A percentile compares a stretch with the other conserved stretches of the same genome.
Evolutionary conservation across 78 protist genomes (phyloP).

Genomic region (Mastigamoeba balamuthi): DNA sequence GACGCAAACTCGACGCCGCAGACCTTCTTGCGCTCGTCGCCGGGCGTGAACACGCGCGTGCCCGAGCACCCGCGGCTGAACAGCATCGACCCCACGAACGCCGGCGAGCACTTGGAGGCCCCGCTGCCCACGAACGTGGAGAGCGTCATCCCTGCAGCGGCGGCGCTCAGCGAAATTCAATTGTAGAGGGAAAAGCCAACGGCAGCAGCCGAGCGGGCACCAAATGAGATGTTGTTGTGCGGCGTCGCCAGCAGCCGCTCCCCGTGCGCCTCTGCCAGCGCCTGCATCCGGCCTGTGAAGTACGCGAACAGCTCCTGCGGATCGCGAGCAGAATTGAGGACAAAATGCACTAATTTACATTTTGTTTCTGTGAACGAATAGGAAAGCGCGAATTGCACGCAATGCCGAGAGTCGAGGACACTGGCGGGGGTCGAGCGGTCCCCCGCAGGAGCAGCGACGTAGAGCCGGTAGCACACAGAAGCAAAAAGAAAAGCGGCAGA

Average conservation of each 20-base stretch:
- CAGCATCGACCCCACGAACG: slow-evolving; percentile 71
- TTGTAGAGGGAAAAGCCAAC: not conserved
- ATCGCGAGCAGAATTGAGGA: too few species aligned
- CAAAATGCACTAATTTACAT: too few species aligned
- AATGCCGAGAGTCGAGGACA: too few species aligned
- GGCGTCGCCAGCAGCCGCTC: slow-evolving; percentile 58
- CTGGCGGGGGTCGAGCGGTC: too few species aligned
- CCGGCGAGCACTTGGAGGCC: not conserved
- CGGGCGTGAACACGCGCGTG: slow-evolving; percentile 26
- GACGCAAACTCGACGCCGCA: slow-evolving; percentile 31
- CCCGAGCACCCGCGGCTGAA: slow-evolving; percentile 80
- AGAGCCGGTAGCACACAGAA: too few species aligned
- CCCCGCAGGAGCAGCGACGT: too few species aligned
- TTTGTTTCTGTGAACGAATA: too few species aligned
- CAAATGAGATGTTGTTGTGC: slow-evolving; percentile 63
- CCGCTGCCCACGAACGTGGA: not conserved
- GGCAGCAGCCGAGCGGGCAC: too few species aligned
- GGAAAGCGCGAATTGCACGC: too few species aligned
- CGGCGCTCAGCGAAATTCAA: too few species aligned
- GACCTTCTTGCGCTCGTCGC: not conserved
- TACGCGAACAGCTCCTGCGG: slow-evolving; percentile 10
- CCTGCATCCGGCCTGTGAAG: not conserved
- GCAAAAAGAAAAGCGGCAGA: too few species aligned
- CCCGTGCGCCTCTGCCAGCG: slow-evolving; percentile 29
- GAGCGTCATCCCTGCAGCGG: not conserved